Evolutionary conservation across 495 filamentous ascomycete genomes (phyloP).

Genomic region (Annulohypoxylon nitens): DNA sequence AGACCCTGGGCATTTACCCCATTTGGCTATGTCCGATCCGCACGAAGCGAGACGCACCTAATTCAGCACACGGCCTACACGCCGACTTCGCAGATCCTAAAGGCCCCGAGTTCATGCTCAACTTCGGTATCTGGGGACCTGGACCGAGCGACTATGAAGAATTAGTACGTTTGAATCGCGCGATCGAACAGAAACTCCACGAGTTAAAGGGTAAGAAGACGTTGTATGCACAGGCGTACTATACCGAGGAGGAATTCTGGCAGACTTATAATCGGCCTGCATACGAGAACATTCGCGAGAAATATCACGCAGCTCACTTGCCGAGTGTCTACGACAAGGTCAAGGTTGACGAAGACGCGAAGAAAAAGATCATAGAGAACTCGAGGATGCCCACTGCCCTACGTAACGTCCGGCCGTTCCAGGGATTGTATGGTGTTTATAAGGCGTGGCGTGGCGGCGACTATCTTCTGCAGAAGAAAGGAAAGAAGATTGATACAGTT

Average conservation of each 20-base stretch:
- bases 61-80: constrained; percentile 54
- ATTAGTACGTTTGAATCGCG: constrained; percentile 65
- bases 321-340: constrained; percentile 69
- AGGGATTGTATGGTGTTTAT: constrained; percentile 50
- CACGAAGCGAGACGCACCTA: constrained; percentile 52
- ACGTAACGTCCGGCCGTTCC: constrained; percentile 44
- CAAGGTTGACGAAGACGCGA: constrained; percentile 56
- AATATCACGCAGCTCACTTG: constrained; percentile 60
- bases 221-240: constrained; percentile 67
- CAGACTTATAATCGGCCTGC: constrained; percentile 59
- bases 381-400: constrained; percentile 46
- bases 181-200: constrained; percentile 69
- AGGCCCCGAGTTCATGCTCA: constrained; percentile 52
- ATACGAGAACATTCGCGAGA: constrained; percentile 63
- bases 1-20: constrained; percentile 62
- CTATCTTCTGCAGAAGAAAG: constrained; percentile 40
- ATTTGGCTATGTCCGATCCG: constrained; percentile 70
- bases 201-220: constrained; percentile 70
- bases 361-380: constrained; percentile 36
- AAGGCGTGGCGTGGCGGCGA: constrained; percentile 52
- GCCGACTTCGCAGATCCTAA: constrained; percentile 53
- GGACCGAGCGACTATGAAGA: constrained; percentile 48
- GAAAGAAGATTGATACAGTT: constrained; percentile 12
- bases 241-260: constrained; percentile 69
- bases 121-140: constrained; percentile 65